phyloP scores from a whole-genome alignment of 2,329 filamentous ascomycete genomes.

The Aspergillus tanneri region DNA sequence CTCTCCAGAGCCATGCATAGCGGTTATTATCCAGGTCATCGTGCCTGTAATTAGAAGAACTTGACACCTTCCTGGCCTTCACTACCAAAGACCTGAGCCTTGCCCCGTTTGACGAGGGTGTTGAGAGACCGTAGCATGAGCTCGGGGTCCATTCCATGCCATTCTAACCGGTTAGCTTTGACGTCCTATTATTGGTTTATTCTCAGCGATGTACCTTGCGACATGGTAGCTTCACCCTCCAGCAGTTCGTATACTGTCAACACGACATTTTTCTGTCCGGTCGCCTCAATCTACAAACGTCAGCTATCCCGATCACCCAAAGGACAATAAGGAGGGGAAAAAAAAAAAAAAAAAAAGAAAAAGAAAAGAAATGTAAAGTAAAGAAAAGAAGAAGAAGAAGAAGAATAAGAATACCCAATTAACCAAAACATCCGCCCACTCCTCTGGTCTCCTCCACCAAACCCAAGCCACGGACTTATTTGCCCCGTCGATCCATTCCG shows the following conservation, averaged over 20 bases:
- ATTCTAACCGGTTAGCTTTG: constrained; percentile 54
- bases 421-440: constrained; percentile 80
- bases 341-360: neutral
- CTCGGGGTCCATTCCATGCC: constrained; percentile 83
- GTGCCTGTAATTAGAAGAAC: constrained; percentile 97
- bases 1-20: neutral
- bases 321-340: neutral
- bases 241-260: constrained; percentile 89
- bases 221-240: constrained; percentile 76
- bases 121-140: constrained; percentile 75
- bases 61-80: constrained; percentile 91
- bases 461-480: constrained; percentile 66
- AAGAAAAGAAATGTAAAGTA: neutral
- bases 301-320: neutral
- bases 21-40: neutral
- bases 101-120: constrained; percentile 82
- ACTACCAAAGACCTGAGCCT: constrained; percentile 87
- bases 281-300: constrained; percentile 63
- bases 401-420: constrained; percentile 59
- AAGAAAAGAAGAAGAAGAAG: neutral
- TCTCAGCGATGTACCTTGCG: constrained; percentile 56
- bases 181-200: neutral
- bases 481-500: constrained; percentile 59
- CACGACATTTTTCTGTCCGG: constrained; percentile 83
- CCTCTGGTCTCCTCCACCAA: constrained; percentile 82